Evolutionary conservation across 75 land plant species (phyloP).

Genomic region (Gnetum montanum): DNA sequence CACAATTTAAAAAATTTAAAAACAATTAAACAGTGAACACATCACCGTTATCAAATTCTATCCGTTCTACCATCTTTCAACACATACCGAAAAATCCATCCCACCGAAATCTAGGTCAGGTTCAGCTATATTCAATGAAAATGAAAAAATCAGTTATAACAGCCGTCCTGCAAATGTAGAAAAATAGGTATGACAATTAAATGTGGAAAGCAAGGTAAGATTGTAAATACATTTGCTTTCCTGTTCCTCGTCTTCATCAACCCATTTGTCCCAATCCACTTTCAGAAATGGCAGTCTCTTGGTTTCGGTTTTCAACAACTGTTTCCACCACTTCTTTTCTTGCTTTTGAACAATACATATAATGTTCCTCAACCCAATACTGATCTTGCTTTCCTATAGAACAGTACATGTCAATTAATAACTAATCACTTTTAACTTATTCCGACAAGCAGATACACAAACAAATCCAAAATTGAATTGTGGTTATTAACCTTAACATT

Average conservation of each 20-base stretch:
- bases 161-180: too few species aligned
- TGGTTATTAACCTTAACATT: conserved; percentile 43
- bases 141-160: too few species aligned
- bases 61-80: too few species aligned
- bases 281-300: conserved; percentile 55
- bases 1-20: too few species aligned
- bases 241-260: conserved; percentile 75
- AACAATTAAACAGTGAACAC: too few species aligned
- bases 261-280: conserved; percentile 89
- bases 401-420: not conserved
- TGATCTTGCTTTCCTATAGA: conserved; percentile 62
- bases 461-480: not conserved
- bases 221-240: conserved; percentile 13
- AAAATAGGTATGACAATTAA: too few species aligned
- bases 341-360: conserved; percentile 41
- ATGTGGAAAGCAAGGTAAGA: too few species aligned
- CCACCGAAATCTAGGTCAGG: conserved; percentile 24
- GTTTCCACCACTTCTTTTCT: conserved; percentile 64
- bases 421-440: not conserved
- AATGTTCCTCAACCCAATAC: conserved; percentile 40
- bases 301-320: conserved; percentile 40
- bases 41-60: too few species aligned
- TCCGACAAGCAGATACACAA: too few species aligned
- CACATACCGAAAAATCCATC: conserved; percentile 51
- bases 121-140: too few species aligned